Evolutionary conservation across 148 eudicot genomes (phyloP).

Genomic region (Silene uniflora): DNA sequence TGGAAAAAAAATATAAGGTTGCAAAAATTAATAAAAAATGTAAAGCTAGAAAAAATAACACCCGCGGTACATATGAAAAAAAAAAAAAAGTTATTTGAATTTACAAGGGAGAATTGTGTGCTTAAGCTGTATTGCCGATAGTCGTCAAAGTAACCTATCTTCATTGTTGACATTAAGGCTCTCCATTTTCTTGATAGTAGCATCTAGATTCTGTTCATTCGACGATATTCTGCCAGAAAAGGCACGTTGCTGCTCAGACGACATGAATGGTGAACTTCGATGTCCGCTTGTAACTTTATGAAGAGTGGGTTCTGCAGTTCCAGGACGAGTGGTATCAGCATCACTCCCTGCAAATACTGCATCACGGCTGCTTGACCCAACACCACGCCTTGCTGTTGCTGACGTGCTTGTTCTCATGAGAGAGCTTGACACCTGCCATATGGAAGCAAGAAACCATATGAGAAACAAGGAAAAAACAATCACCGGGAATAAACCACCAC

Average conservation of each 20-base stretch:
- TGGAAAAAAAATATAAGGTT: constrained; percentile 2
- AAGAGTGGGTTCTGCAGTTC: constrained; percentile 23
- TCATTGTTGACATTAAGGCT: constrained; percentile 60
- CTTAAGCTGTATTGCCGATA: background rate
- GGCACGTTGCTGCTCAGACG: constrained; percentile 36
- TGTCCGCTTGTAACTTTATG: constrained; percentile 32
- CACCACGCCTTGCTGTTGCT: constrained; percentile 36
- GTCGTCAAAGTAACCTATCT: constrained; percentile 39
- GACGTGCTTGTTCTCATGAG: constrained; percentile 28
- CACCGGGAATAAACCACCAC: background rate
- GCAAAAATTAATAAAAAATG: constrained; percentile 3
- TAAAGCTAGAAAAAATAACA: constrained; percentile 7
- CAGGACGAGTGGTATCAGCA: constrained; percentile 25
- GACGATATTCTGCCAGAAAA: constrained; percentile 28
- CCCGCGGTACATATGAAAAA: constrained; percentile 11
- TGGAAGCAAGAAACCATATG: background rate
- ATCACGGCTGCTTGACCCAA: constrained; percentile 48
- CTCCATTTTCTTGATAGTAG: constrained; percentile 70
- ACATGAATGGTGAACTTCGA: constrained; percentile 29
- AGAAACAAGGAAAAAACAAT: background rate
- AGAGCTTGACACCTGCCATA: constrained; percentile 30
- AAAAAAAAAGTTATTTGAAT: constrained; percentile 16
- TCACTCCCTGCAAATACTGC: constrained; percentile 39
- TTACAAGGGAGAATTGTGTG: constrained; percentile 22
- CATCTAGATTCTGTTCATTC: constrained; percentile 34